These are phyloP conservation scores for Aspergillus oerlinghausenensis DNA, from an alignment of 2,329 filamentous ascomycete genomes.

Conservation along the genomic window DNA sequence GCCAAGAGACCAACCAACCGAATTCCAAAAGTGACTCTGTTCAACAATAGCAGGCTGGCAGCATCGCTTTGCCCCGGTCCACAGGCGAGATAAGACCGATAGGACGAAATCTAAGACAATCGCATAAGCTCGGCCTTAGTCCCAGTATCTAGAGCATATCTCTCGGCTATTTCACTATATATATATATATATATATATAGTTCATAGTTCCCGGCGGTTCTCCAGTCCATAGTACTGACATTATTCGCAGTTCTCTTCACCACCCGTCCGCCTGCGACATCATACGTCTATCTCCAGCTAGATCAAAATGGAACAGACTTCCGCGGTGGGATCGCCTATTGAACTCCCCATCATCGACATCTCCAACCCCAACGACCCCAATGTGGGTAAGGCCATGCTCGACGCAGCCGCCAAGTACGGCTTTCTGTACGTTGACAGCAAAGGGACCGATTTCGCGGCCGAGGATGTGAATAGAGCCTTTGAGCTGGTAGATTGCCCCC, in stretches of 20 bases:
- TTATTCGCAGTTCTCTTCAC: not conserved
- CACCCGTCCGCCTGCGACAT: not conserved
- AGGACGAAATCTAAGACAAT: not conserved
- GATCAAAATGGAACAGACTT: slow-evolving; percentile 19
- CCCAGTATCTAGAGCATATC: not conserved
- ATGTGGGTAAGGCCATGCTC: slow-evolving; percentile 65
- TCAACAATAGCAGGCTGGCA: not conserved
- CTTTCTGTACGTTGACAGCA: slow-evolving; percentile 83
- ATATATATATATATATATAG: too few relatives aligned
- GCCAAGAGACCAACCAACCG: not conserved
- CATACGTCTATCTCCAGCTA: not conserved
- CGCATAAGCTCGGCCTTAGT: too few relatives aligned
- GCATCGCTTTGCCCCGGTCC: not conserved
- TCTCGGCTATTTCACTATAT: too few relatives aligned
- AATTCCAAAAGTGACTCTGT: not conserved
- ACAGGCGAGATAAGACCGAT: not conserved
- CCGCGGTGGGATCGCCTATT: slow-evolving; percentile 22
- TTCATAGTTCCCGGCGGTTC: not conserved
- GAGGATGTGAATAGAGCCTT: slow-evolving; percentile 68
- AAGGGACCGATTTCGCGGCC: slow-evolving; percentile 62
- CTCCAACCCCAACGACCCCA: slow-evolving; percentile 54
- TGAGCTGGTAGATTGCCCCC: slow-evolving; percentile 52
- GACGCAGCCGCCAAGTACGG: slow-evolving; percentile 77
- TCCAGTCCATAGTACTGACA: not conserved
- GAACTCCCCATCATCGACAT: slow-evolving; percentile 81